These are phyloP conservation scores for Scopulariopsis brevicaulis DNA, from an alignment of 2,329 filamentous ascomycete genomes.

Conservation along the genomic window DNA sequence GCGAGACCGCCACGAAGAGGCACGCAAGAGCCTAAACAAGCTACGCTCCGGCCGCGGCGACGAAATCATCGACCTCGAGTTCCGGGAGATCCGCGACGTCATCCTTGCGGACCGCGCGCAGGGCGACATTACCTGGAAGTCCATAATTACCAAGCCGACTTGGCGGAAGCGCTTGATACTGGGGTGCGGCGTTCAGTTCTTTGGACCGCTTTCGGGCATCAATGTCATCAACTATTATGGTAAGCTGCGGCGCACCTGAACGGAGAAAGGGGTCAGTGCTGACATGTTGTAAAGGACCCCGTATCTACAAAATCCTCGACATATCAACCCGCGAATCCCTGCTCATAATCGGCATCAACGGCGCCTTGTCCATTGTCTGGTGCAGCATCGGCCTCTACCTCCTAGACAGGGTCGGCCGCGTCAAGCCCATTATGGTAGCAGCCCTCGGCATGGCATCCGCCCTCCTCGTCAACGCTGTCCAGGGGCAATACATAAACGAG, in stretches of 20 bases:
- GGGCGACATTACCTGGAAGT: conserved; percentile 23
- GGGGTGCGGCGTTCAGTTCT: conserved; percentile 33
- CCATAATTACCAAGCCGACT: conserved; percentile 26
- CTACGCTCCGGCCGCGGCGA: conserved; percentile 36
- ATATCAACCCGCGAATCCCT: conserved; percentile 30
- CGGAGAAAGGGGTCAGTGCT: not conserved
- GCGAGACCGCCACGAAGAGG: conserved; percentile 39
- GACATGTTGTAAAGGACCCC: conserved; percentile 13
- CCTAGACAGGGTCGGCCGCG: conserved; percentile 33
- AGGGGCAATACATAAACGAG: conserved; percentile 13
- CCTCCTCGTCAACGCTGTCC: conserved; percentile 16
- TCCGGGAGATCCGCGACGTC: conserved; percentile 27
- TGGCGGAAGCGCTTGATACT: conserved; percentile 34
- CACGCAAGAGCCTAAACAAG: conserved; percentile 40
- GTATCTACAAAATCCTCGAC: conserved; percentile 30
- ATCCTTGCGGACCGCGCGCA: conserved; percentile 24
- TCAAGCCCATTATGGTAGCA: conserved; percentile 32
- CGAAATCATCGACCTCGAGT: conserved; percentile 37
- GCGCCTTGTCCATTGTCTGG: conserved; percentile 34
- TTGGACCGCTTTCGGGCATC: conserved; percentile 33
- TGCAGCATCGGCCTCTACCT: conserved; percentile 31
- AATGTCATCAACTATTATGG: conserved; percentile 13
- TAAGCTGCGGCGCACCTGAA: not conserved
- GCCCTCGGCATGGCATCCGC: conserved; percentile 15
- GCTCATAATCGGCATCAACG: conserved; percentile 38